These are phyloP conservation scores for Scytalidium lignicola DNA, from an alignment of 2,329 filamentous ascomycete genomes.

Conservation along the genomic window DNA sequence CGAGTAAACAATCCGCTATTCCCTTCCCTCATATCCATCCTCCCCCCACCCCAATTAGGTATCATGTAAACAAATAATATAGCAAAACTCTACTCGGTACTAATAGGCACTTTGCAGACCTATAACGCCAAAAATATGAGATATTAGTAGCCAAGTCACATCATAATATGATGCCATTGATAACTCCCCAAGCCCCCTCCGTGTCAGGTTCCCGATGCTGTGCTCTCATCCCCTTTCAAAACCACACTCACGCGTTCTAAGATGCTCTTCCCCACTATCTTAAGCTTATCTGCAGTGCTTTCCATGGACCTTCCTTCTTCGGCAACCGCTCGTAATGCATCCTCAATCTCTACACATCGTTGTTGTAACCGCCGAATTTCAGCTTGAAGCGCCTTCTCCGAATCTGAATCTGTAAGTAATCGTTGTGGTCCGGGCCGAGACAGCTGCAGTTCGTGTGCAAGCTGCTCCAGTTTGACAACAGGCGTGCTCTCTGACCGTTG, in stretches of 20 bases:
- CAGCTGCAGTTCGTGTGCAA: not conserved
- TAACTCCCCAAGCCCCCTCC: not conserved
- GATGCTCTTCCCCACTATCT: constrained; percentile 15
- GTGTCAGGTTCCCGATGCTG: not conserved
- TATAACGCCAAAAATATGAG: not conserved
- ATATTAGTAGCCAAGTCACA: not conserved
- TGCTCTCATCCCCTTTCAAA: not conserved
- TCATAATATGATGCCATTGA: no score
- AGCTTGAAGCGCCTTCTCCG: constrained; percentile 13
- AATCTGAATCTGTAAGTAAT: constrained; percentile 2
- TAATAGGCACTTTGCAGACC: not conserved
- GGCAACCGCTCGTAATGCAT: constrained; percentile 16
- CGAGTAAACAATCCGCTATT: not conserved
- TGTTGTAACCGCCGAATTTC: constrained; percentile 20
- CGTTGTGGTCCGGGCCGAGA: not conserved
- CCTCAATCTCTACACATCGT: constrained; percentile 22
- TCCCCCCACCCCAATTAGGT: not conserved
- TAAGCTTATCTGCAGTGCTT: constrained; percentile 17
- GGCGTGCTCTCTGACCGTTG: not conserved
- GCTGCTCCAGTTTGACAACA: not conserved
- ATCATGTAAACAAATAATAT: not conserved
- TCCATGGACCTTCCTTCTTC: constrained; percentile 23
- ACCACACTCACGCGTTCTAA: constrained; percentile 12
- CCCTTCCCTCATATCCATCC: not conserved
- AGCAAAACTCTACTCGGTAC: not conserved